Evolutionary conservation across 305 asterid species (phyloP), one percentile per base, ranked within the genome.

Genomic region (Fraxinus baroniana): DNA sequence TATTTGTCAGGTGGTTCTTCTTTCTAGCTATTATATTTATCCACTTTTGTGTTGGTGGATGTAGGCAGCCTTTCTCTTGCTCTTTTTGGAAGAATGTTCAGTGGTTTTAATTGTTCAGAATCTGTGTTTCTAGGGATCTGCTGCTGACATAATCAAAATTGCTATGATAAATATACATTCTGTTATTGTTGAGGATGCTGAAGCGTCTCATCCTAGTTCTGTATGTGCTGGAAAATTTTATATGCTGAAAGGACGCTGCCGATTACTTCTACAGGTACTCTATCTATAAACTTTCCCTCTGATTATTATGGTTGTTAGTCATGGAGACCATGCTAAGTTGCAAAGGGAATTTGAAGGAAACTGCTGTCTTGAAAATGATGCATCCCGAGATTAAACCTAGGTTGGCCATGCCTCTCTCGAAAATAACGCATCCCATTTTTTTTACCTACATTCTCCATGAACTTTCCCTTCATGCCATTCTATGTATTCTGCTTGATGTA

Each of bases 111-210:
- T 82, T 64, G 30, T 28, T 41, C 66, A 82, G n/a, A 66, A 78
- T 85, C 77, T 83, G 30, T 80, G 60, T 86, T 80, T 84, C 62
- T 75, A 95, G 98, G 99, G 99, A 81, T 96, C 99, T 81, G 98
- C 98, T 80, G 98, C 99, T 24, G 99, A 96, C 90, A 89, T 96
- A 84, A 90, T 96, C 85, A 96, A 96, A 88, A 90, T 93, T 41
- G 99, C 99, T 32, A 96, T 96, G 99, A 82, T 91, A 87, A 86
- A 86, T 87, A 85, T 96, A 64, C 94, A 93, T 70, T 86, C 89
- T 86, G 92, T 91, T 86, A 90, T 93, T 83, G 81, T 82, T 78
- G 91, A 88, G 82, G 92, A 90, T 85, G 79, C 82, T 84, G 93
- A 85, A 76, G 87, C 90, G 60, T 84, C 90, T 80, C 87, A 26